Evolutionary conservation across 2,329 filamentous ascomycete genomes (phyloP).

Genomic region (Zymoseptoria passerinii): DNA sequence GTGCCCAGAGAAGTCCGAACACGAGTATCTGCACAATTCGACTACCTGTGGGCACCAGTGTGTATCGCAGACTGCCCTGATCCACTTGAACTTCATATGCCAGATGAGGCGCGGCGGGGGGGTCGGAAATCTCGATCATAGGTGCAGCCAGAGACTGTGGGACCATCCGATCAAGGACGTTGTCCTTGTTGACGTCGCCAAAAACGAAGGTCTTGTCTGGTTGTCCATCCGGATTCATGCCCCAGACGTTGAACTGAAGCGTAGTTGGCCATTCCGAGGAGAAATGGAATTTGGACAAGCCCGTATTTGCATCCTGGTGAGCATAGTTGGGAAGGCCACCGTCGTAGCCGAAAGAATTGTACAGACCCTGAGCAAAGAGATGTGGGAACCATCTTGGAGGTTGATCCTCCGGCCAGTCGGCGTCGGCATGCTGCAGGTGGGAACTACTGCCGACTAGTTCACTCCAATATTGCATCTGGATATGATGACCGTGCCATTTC

Average conservation of each 20-base stretch:
- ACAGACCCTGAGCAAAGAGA: conserved; percentile 51
- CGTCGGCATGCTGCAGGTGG: conserved; percentile 51
- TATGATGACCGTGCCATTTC: conserved; percentile 51
- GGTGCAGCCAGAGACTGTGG: conserved; percentile 47
- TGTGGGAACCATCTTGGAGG: conserved; percentile 47
- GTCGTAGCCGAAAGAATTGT: conserved; percentile 55
- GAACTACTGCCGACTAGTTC: conserved; percentile 48
- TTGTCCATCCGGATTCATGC: conserved; percentile 52
- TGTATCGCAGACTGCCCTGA: conserved; percentile 44
- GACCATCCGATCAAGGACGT: conserved; percentile 50
- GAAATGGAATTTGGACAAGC: conserved; percentile 49
- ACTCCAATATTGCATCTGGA: conserved; percentile 55
- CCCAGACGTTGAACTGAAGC: conserved; percentile 55
- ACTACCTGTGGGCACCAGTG: conserved; percentile 44
- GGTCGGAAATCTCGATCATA: conserved; percentile 48
- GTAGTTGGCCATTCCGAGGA: conserved; percentile 54
- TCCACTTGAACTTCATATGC: conserved; percentile 46
- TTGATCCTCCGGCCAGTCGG: conserved; percentile 30
- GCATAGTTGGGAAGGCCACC: conserved; percentile 47
- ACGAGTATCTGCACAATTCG: conserved; percentile 45
- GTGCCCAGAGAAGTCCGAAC: conserved; percentile 43
- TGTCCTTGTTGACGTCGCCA: conserved; percentile 51
- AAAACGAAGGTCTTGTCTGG: conserved; percentile 50
- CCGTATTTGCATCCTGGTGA: conserved; percentile 34
- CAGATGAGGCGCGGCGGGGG: conserved; percentile 43